A percentile compares a stretch with the other conserved stretches of the same genome.
Evolutionary conservation across 140 eudicot species (phyloP).

Genomic region (Anethum foeniculum): DNA sequence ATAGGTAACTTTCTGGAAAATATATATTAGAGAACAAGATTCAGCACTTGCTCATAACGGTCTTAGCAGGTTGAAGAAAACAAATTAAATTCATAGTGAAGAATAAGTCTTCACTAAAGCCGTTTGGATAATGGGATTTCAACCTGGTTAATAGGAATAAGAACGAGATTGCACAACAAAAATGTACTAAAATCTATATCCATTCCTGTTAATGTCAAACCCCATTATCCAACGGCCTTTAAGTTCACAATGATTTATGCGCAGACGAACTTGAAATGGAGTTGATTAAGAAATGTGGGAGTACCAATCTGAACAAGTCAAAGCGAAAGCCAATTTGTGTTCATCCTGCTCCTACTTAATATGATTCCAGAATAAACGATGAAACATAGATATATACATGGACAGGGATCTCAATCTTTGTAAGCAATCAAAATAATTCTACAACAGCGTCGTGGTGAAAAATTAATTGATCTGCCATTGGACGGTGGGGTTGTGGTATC

Average conservation of each 20-base stretch:
- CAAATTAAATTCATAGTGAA: background rate
- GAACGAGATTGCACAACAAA: no score
- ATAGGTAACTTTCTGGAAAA: background rate
- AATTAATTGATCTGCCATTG: background rate
- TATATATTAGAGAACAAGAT: background rate
- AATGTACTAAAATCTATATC: no score
- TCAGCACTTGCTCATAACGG: background rate
- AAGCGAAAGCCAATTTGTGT: background rate
- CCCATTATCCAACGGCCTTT: no score
- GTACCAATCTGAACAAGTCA: background rate
- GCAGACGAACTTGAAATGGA: background rate
- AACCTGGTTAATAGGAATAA: no score
- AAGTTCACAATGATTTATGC: background rate
- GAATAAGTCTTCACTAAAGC: background rate
- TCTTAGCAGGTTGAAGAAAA: background rate
- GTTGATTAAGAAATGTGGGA: background rate
- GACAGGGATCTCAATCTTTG: background rate
- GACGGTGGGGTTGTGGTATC: conserved; percentile 1
- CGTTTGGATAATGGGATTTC: no score
- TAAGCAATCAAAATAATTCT: background rate
- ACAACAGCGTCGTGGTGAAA: background rate
- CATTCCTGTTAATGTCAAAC: no score
- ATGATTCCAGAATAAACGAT: background rate
- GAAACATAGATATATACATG: background rate
- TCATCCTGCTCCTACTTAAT: background rate